Base-by-base conservation (phyloP, 1,284 basidiomycete genomes). In the Naganishia cerealis region DNA sequence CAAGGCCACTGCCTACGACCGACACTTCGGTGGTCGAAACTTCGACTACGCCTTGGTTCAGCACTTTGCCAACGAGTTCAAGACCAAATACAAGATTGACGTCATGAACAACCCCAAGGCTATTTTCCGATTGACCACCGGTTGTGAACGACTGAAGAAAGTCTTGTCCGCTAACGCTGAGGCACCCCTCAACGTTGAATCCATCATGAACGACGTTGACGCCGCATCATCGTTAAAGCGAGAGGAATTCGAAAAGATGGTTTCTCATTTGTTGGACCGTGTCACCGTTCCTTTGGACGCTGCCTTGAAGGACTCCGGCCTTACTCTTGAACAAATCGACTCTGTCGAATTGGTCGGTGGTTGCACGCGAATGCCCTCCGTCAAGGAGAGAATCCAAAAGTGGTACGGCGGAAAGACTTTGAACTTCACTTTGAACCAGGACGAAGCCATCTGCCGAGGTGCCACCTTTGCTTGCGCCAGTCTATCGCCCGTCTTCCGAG, bases 391-490 rank as follows among this genome's bases (percentile, higher is more conserved):
- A 76, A 87, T 89, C 77, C 84, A 85, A 74, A 79, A 82, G 56
- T 86, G 85, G 79, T 88, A 88, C 80, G 81, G 80, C 69, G 86
- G 85, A 71, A 92, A 92, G 81, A 73, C 82, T 24, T 87, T 96
- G 72, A 90, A 86, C 26, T 89, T 88, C 74, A 96, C 94, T 57
- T 88, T 94, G 78, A 96, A 95, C 85, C 91, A 94, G 83, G 94
- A 96, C 73, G 94, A 96, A 83, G 92, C 94, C 71, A 85, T 93
- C 72, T 92, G 91, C 21, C 90, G 94, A 62, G 94, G 94, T 69
- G 90, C 93, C 59, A 95, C 94, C 65, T 94, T 96, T 79, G 87
- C 92, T 52, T 95, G 93, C 78, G 93, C 94, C 46, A 92, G 91
- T 83, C 88, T 94, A 72, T 94, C 92, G 42, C 94, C 94, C 75